Evolutionary conservation across 2,329 filamentous ascomycete species (phyloP), one percentile per base, ranked within the genome.

Genomic region (Aureobasidium zeae): DNA sequence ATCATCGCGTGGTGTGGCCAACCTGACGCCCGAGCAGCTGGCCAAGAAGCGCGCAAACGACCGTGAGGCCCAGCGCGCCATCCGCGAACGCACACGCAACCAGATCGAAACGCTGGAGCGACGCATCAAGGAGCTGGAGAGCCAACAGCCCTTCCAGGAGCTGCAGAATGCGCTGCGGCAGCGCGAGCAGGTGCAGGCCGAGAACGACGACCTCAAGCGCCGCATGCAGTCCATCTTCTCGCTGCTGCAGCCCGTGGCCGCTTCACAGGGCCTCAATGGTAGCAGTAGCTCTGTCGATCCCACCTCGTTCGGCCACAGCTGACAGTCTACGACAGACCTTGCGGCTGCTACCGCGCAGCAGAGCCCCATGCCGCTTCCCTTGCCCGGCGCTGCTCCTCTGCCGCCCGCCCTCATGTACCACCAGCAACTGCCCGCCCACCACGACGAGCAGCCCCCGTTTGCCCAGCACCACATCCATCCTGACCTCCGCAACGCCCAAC

Each of bases 1-100:
- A 19, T 64, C 62, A 33, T 68, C 82, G 47, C 77, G 86, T 52
- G 87, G 84, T 51, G 87, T 94, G 45, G 86, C 86, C 51, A 89
- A 84, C 56, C 72, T 94, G 58, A 93, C 86, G 9, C 83, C 86
- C 5, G 83, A 88, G 49, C 88, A 94, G 64, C 75, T 94, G 47
- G 85, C 83, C 21, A 83, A 87, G 63, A 95, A 94, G 69, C 75
- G 88, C 51, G 85, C 86, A 56, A 94, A 94, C 74, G 86, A 93
- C 60, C 79, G 86, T 46, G 85, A 93, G 62, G 86, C 86, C 21
- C 86, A 94, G 61, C 76, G 86, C 36, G 85, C 84, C 28, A 91
- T 93, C 48, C 74, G 86, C 30, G 83, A 89, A 65, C 77, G 86
- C 44, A 91, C 85, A 20, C 86, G 81, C 64, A 76, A 78, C 46